Percentiles rank a stretch among this genome's conserved stretches.
Conservation (phyloP, 768 basidiomycete species). For the Serendipita vermifera region DNA sequence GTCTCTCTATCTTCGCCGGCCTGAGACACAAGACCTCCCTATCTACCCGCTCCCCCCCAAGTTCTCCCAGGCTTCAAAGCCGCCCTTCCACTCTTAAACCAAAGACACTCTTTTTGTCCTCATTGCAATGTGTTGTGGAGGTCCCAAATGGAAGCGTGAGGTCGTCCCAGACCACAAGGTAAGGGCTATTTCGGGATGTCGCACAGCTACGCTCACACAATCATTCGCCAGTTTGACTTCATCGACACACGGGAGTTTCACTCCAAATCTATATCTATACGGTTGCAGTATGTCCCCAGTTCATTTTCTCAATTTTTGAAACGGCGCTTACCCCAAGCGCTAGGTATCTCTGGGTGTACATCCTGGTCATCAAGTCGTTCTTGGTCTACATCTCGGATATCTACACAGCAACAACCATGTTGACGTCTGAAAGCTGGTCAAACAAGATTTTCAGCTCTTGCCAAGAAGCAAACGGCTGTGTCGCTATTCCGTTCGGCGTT, state of each 20-base stretch:
- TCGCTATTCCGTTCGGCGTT: constrained; percentile 73
- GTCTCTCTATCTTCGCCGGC: constrained; percentile 9
- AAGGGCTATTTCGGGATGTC: constrained; percentile 16
- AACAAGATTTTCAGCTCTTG: constrained; percentile 82
- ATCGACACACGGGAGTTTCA: constrained; percentile 88
- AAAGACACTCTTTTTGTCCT: constrained; percentile 16
- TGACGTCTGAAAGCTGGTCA: constrained; percentile 80
- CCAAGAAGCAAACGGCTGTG: constrained; percentile 45
- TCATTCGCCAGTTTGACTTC: constrained; percentile 71
- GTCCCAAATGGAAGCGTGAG: constrained; percentile 91
- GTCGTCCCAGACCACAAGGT: constrained; percentile 97
- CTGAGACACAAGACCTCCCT: neutral
- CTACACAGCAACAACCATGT: constrained; percentile 94
- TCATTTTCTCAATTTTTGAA: neutral
- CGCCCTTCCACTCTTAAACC: constrained; percentile 15
- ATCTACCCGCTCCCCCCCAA: no score
- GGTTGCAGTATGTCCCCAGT: constrained; percentile 52
- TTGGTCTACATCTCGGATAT: constrained; percentile 96
- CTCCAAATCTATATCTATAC: constrained; percentile 74
- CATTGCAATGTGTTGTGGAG: constrained; percentile 54
- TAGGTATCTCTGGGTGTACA: constrained; percentile 88
- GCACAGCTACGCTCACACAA: constrained; percentile 16
- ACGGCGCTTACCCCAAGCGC: neutral
- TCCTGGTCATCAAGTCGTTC: constrained; percentile 89
- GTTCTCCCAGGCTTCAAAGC: constrained; percentile 15